A percentile compares a stretch with the other conserved stretches of the same genome.
Evolutionary conservation across 164 flowering plant species (phyloP).

Genomic region (Buxus sempervirens): DNA sequence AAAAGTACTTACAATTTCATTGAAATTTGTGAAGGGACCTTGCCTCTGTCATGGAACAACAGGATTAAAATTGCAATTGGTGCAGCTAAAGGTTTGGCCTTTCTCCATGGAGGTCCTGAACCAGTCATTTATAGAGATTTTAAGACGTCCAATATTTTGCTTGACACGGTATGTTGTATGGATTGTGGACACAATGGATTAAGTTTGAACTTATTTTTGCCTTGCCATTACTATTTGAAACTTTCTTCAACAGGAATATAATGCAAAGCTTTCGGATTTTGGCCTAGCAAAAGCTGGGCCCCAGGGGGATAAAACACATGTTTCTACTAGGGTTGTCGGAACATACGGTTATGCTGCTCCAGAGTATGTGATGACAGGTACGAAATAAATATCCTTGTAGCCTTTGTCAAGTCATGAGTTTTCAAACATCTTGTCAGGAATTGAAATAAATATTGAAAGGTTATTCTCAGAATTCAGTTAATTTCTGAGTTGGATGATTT

Average conservation of each 20-base stretch:
- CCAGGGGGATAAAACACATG: conserved; percentile 92
- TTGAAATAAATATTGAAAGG: background rate
- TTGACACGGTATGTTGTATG: conserved; percentile 63
- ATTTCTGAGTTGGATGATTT: no score
- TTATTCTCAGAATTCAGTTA: background rate
- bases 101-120: conserved; percentile 75
- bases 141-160: conserved; percentile 94
- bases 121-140: conserved; percentile 95
- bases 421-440: background rate
- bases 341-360: conserved; percentile 99
- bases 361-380: conserved; percentile 98
- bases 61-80: conserved; percentile 92
- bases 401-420: background rate
- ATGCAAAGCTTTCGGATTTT: conserved; percentile 96
- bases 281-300: conserved; percentile 99
- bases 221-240: conserved; percentile 4
- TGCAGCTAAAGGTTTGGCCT: conserved; percentile 95
- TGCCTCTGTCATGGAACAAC: conserved; percentile 91
- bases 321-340: conserved; percentile 94
- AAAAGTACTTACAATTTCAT: conserved; percentile 4
- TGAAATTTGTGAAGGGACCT: conserved; percentile 47
- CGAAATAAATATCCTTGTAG: background rate
- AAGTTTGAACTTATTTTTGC: conserved; percentile 1
- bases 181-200: background rate
- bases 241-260: conserved; percentile 61